Evolutionary conservation across 202 grass and related monocot genomes (phyloP).

Genomic region (Setaria viridis): DNA sequence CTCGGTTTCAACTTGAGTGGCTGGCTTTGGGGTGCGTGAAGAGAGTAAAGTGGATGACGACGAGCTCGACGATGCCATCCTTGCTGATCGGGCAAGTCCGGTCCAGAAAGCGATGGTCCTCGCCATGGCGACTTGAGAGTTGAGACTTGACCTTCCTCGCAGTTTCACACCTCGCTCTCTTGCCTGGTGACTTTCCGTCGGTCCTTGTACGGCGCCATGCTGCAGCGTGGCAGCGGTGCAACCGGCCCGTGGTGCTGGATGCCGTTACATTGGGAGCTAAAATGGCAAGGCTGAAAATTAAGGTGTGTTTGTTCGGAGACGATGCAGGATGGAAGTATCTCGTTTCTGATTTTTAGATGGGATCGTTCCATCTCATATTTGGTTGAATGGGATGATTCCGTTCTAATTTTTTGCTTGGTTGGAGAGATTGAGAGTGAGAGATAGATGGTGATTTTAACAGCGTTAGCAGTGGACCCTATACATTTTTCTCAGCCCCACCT

Average conservation of each 20-base stretch:
- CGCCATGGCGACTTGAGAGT: not conserved
- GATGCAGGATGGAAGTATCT: no score
- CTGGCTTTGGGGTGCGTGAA: conserved; percentile 16
- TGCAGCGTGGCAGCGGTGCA: not conserved
- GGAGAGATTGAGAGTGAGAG: no score
- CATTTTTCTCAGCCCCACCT: no score
- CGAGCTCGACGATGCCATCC: not conserved
- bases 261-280: not conserved
- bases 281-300: not conserved
- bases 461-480: no score
- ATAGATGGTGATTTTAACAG: no score
- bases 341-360: no score
- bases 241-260: not conserved
- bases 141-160: not conserved
- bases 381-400: no score
- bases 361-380: no score
- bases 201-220: not conserved
- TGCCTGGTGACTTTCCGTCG: not conserved
- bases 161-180: not conserved
- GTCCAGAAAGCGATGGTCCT: conserved; percentile 20
- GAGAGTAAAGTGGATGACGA: not conserved
- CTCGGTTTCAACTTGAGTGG: not conserved
- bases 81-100: not conserved
- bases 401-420: no score
- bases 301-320: no score